Evolutionary conservation across 2,329 filamentous ascomycete genomes (phyloP).

Genomic region (Acephala macrosclerotiorum): DNA sequence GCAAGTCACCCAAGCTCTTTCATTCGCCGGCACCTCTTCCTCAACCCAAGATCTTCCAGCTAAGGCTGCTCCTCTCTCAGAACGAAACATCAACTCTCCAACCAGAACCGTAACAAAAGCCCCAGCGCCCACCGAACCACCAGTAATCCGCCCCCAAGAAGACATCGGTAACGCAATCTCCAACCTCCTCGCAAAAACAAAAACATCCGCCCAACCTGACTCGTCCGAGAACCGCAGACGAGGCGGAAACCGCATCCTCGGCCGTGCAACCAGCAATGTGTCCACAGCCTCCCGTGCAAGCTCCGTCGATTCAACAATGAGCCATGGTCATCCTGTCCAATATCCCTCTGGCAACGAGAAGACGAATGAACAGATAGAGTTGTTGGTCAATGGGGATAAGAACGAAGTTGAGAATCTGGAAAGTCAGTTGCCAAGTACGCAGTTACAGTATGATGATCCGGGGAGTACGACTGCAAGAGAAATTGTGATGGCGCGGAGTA

Average conservation of each 20-base stretch:
- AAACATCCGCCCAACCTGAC: slow-evolving; percentile 33
- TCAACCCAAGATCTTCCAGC: slow-evolving; percentile 26
- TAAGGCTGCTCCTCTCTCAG: slow-evolving; percentile 40
- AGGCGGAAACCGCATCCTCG: slow-evolving; percentile 52
- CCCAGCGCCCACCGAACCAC: slow-evolving; percentile 32
- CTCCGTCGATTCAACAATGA: slow-evolving; percentile 50
- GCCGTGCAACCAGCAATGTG: slow-evolving; percentile 64
- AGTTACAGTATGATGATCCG: slow-evolving; percentile 44
- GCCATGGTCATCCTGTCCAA: slow-evolving; percentile 38
- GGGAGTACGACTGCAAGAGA: slow-evolving; percentile 41
- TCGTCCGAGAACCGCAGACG: slow-evolving; percentile 39
- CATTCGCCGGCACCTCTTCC: slow-evolving; percentile 19
- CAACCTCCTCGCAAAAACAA: slow-evolving; percentile 42
- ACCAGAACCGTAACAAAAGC: slow-evolving; percentile 34
- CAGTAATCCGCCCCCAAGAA: slow-evolving; percentile 27
- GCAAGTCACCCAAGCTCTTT: slow-evolving; percentile 12
- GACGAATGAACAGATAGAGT: slow-evolving; percentile 35
- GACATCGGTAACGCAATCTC: slow-evolving; percentile 40
- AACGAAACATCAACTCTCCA: slow-evolving; percentile 43
- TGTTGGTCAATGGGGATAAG: slow-evolving; percentile 36
- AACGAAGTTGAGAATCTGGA: slow-evolving; percentile 22
- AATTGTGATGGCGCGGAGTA: slow-evolving; percentile 42
- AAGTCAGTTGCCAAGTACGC: slow-evolving; percentile 39
- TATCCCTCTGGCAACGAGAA: slow-evolving; percentile 32
- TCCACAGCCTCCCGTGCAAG: slow-evolving; percentile 55